Evolutionary conservation across 2,329 filamentous ascomycete species (phyloP).

Genomic region (Penicillium sp.): DNA sequence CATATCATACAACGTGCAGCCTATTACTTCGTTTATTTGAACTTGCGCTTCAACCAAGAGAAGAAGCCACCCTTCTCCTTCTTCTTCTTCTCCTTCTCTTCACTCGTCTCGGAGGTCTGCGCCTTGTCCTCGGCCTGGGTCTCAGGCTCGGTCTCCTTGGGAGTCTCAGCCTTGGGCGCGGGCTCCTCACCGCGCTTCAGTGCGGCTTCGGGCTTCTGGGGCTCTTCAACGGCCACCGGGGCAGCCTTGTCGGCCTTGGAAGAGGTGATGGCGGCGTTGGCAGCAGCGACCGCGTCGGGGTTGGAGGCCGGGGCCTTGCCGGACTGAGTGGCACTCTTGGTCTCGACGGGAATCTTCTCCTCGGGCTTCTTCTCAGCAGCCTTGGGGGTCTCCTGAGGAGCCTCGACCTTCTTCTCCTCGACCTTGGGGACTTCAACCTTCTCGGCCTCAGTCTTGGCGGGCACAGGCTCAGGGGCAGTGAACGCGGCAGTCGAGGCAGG

Average conservation of each 20-base stretch:
- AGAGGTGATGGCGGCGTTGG: slow-evolving; percentile 20
- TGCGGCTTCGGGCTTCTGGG: slow-evolving; percentile 25
- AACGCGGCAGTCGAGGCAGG: slow-evolving; percentile 24
- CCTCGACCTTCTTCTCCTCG: slow-evolving; percentile 5
- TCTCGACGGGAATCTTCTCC: slow-evolving; percentile 12
- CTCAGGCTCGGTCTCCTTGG: slow-evolving; percentile 10
- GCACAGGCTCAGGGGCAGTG: slow-evolving; percentile 21
- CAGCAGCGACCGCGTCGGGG: slow-evolving; percentile 23
- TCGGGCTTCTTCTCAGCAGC: not conserved
- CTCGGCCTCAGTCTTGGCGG: slow-evolving; percentile 5
- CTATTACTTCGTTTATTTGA: slow-evolving; percentile 21
- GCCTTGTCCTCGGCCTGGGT: slow-evolving; percentile 11
- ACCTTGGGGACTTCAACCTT: slow-evolving; percentile 5
- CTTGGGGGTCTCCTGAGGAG: slow-evolving; percentile 12
- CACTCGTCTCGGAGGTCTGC: slow-evolving; percentile 6
- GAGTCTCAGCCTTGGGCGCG: slow-evolving; percentile 3
- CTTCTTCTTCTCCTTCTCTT: slow-evolving; percentile 16
- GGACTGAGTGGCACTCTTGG: slow-evolving; percentile 7
- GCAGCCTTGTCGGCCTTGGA: slow-evolving; percentile 23
- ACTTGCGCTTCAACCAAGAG: slow-evolving; percentile 33
- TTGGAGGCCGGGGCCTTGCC: slow-evolving; percentile 12
- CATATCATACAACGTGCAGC: slow-evolving; percentile 10
- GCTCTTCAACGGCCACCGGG: slow-evolving; percentile 14
- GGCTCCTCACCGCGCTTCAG: slow-evolving; percentile 26
- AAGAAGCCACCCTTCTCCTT: slow-evolving; percentile 29